These are phyloP conservation scores for Zymoseptoria ardabiliae DNA, from an alignment of 2,329 filamentous ascomycete genomes.

Conservation along the genomic window DNA sequence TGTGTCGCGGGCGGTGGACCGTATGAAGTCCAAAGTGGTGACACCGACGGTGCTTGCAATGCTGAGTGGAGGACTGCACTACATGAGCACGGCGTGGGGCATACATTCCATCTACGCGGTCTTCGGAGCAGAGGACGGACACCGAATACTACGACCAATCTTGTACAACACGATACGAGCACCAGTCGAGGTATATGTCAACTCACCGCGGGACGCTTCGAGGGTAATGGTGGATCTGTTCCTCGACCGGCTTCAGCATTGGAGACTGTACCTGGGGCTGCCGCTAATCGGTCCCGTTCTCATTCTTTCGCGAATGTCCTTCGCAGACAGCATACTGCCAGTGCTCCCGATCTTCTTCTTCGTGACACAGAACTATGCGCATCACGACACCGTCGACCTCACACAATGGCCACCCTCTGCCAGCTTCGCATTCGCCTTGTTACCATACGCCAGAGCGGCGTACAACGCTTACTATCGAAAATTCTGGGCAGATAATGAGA, in stretches of 20 bases:
- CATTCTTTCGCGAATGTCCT: slow-evolving; percentile 57
- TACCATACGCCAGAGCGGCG: slow-evolving; percentile 58
- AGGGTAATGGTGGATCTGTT: slow-evolving; percentile 12
- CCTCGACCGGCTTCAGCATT: slow-evolving; percentile 32
- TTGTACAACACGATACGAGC: slow-evolving; percentile 15
- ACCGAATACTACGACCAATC: slow-evolving; percentile 44
- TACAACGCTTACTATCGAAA: slow-evolving; percentile 58
- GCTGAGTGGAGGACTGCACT: slow-evolving; percentile 32
- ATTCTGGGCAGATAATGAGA: slow-evolving; percentile 50
- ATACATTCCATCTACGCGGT: slow-evolving; percentile 57
- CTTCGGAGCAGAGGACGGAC: slow-evolving; percentile 57
- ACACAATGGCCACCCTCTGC: slow-evolving; percentile 60
- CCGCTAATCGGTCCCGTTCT: slow-evolving; percentile 62
- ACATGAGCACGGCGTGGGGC: slow-evolving; percentile 40
- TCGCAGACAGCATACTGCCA: slow-evolving; percentile 57
- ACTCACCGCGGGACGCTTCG: slow-evolving; percentile 9
- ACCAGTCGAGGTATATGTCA: slow-evolving; percentile 19
- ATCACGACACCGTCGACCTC: slow-evolving; percentile 41
- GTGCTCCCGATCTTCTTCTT: slow-evolving; percentile 57
- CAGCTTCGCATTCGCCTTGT: slow-evolving; percentile 55
- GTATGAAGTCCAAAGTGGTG: slow-evolving; percentile 50
- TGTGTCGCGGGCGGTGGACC: slow-evolving; percentile 53
- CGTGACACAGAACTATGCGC: slow-evolving; percentile 44
- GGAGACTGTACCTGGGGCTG: slow-evolving; percentile 52
- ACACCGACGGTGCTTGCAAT: slow-evolving; percentile 57